Percentiles rank a stretch among this genome's conserved stretches.
Conservation (phyloP, 345 rosid species). For the Arabidopsis suecica region DNA sequence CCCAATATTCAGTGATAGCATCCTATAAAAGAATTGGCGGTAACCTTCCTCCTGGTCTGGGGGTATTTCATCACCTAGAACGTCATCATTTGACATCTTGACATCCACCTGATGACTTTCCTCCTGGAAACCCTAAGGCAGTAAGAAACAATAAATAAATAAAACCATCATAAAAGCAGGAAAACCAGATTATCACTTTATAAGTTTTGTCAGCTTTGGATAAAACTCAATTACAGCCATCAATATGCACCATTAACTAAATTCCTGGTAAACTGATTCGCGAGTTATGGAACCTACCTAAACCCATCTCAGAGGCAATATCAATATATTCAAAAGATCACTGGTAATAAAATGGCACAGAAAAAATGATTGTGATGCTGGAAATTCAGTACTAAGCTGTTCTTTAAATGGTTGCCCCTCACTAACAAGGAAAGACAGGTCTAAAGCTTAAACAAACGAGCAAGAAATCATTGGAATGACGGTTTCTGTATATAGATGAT, state of each 20-base stretch:
- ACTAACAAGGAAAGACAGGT: conserved; percentile 5
- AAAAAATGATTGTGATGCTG: conserved; percentile 13
- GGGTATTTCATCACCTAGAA: conserved; percentile 97
- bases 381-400: not conserved
- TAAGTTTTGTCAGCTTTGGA: conserved; percentile 12
- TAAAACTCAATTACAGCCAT: conserved; percentile 9
- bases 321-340: conserved; percentile 23
- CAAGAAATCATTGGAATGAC: conserved; percentile 18
- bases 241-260: conserved; percentile 13
- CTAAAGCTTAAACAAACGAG: not conserved
- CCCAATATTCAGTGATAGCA: conserved; percentile 65
- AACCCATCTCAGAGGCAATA: conserved; percentile 17
- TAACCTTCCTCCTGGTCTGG: conserved; percentile 67
- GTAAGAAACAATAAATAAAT: conserved; percentile 6
- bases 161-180: conserved; percentile 3
- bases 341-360: conserved; percentile 5
- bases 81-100: conserved; percentile 88
- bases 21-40: conserved; percentile 70
- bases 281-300: conserved; percentile 14
- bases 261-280: conserved; percentile 3
- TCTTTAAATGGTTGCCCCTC: conserved; percentile 9
- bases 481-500: not conserved
- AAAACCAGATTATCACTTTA: conserved; percentile 25
- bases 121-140: conserved; percentile 60
- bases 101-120: conserved; percentile 62